Percentiles rank a stretch among this genome's conserved stretches.
These are phyloP conservation scores for Vinca minor DNA, from an alignment of 257 asterid genomes.

Conservation along the genomic window DNA sequence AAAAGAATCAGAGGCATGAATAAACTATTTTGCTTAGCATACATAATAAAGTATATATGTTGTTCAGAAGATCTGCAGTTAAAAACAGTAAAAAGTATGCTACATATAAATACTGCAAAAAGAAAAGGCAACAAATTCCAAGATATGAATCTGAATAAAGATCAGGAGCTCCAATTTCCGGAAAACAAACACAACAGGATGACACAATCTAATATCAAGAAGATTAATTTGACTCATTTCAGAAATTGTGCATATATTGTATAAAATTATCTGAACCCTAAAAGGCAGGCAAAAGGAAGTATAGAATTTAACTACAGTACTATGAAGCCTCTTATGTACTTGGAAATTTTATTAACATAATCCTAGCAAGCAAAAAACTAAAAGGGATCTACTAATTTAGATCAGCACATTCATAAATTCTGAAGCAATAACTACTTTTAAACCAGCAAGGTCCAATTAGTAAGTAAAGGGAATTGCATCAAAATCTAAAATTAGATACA, in stretches of 20 bases:
- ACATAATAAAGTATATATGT: not conserved
- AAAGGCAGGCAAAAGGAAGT: no score
- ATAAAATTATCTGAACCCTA: not conserved
- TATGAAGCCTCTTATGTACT: not conserved
- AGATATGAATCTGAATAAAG: not conserved
- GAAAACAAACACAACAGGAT: not conserved
- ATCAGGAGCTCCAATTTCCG: not conserved
- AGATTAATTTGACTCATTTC: not conserved
- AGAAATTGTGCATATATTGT: not conserved
- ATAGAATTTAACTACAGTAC: not conserved
- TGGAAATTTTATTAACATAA: not conserved
- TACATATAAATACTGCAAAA: not conserved
- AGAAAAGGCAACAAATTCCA: not conserved
- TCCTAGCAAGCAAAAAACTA: not conserved
- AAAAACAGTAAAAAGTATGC: not conserved
- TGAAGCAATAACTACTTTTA: not conserved
- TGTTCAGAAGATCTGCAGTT: not conserved
- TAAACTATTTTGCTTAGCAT: not conserved
- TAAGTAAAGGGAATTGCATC: not conserved
- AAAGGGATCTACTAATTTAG: not conserved
- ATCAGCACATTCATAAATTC: not conserved
- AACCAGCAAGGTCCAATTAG: not conserved
- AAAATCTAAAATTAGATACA: not conserved
- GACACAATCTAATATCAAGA: not conserved
- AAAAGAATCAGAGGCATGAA: not conserved